Base-by-base conservation (phyloP, 768 basidiomycete genomes). In the Cystobasidium onofrii region DNA sequence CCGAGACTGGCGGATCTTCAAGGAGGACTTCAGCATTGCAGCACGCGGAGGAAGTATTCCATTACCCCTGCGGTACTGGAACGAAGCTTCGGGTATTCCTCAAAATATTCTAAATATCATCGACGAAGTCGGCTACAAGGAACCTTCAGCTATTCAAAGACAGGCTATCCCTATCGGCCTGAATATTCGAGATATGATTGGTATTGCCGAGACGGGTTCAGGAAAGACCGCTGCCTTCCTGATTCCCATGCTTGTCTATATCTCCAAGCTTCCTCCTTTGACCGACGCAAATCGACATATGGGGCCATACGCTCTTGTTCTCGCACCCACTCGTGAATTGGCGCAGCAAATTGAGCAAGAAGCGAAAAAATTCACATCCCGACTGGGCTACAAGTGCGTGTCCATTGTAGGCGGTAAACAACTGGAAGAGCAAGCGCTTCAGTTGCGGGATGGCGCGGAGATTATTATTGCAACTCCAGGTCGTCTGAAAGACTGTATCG, bases 141-240 rank as follows among this genome's bases (percentile, higher is more conserved):
- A 98, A 74, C 96, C 96, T 0, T 91, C 90, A 41, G 88, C 96
- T 6, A 99, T 99, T 80, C 96, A 99, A 81, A 86, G 96, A 43
- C 96, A 98, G 81, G 96, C 96, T 9, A 99, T 99, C 75, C 96
- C 96, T n/a, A 97, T 99, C 74, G 96, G 96, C 57, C 82, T 98
- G 76, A 91, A 94, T 80, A 93, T 94, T 79, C 86, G 96, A 64
- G 96, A 99, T 81, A 88, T 98, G 76, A 97, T 99, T 80, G 96
- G 96, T 77, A 94, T 99, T 74, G 96, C 96, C 73, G 95, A 99
- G 82, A 99, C 96, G 55, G 95, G 93, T 91, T 96, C 93, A 2
- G 96, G 96, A 75, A 99, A 99, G 84, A 99, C 96, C 0, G 95
- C 92, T 10, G 96, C 96, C 0, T 99, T 98, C 82, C 88, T 90